Evolutionary conservation across 441 rosid genomes (phyloP), one percentile per base, ranked within the genome.

Genomic region (Eruca vesicaria): DNA sequence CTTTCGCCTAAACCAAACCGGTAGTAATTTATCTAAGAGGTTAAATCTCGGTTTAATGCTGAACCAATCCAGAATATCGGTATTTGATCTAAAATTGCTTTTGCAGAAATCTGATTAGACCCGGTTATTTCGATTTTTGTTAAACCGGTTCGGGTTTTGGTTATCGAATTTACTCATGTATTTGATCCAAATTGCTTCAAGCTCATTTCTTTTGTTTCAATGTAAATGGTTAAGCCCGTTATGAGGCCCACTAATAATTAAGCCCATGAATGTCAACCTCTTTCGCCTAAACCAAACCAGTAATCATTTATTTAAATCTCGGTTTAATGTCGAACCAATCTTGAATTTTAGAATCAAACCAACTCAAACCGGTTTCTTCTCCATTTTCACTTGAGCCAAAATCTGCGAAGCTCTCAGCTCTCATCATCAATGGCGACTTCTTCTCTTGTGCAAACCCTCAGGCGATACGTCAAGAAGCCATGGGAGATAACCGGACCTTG

Each of bases 401-500:
- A n/a, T 3, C 41, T 3, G 41, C 10, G 41, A 9, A 35, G 12
- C 41, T 35, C 41, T 23, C 28, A n/a, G n/a, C n/a, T n/a, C n/a
- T 23, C 28, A 23, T 67, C 50, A 50, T 18, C 82, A 35, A 86
- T 87, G 97, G 90, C 92, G 82, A 93, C 86, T 63, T 66, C 84
- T 23, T 86, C 90, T 50, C 68, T 36, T 1, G 43, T 4, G 43
- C 43, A 36, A 36, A 36, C 43, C 6, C 86, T 92, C 4, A 87
- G 75, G 73, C 83, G 89, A 2, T 94, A 79, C 85, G 57, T 94
- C 31, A 94, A 90, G 84, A 88, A 89, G 82, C 99, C 99, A 5
- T 94, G 97, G 99, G 96, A 90, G 74, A 84, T 92, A 15, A 92
- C 97, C 8, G 97, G 97, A 9, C 94, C 97, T 1, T 88, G 95